Percentiles rank a stretch among this genome's conserved stretches.
Evolutionary conservation across 148 eudicot genomes (phyloP).

Genomic region (Drosera capensis): DNA sequence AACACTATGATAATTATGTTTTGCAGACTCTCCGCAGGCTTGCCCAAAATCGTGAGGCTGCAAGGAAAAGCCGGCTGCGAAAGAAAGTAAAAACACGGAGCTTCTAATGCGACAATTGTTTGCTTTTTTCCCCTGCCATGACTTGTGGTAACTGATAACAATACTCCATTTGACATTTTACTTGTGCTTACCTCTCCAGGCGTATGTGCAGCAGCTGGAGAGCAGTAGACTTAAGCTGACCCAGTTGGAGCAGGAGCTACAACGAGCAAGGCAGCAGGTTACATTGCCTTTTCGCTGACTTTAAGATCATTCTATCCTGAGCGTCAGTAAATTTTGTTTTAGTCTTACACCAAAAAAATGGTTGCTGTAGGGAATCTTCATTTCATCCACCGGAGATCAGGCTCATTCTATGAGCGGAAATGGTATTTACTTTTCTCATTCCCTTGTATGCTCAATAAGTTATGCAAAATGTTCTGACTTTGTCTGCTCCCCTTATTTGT

Average conservation of each 20-base stretch:
- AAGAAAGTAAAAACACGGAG: conserved; percentile 25
- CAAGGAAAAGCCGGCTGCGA: conserved; percentile 43
- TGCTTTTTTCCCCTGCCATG: background rate
- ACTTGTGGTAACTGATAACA: too few species aligned
- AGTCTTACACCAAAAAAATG: too few species aligned
- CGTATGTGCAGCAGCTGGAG: conserved; percentile 42
- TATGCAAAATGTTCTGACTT: background rate
- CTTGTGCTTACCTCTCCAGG: conserved; percentile 11
- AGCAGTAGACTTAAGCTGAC: conserved; percentile 42
- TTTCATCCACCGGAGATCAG: conserved; percentile 38
- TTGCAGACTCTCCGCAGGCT: conserved; percentile 41
- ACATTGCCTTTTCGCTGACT: background rate
- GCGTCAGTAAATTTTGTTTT: background rate
- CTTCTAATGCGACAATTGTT: background rate
- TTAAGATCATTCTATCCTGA: background rate
- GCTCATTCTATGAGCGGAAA: conserved; percentile 36
- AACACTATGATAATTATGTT: background rate
- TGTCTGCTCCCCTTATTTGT: too few species aligned
- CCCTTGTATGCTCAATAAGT: background rate
- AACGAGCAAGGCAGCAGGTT: conserved; percentile 48
- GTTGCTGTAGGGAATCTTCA: conserved; percentile 36
- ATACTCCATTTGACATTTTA: background rate
- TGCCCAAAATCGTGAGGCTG: conserved; percentile 56
- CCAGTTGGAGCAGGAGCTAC: conserved; percentile 46
- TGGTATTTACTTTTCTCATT: conserved; percentile 17